Conservation (phyloP, 2,329 filamentous ascomycete species). For the Hirsutella thompsonii region DNA sequence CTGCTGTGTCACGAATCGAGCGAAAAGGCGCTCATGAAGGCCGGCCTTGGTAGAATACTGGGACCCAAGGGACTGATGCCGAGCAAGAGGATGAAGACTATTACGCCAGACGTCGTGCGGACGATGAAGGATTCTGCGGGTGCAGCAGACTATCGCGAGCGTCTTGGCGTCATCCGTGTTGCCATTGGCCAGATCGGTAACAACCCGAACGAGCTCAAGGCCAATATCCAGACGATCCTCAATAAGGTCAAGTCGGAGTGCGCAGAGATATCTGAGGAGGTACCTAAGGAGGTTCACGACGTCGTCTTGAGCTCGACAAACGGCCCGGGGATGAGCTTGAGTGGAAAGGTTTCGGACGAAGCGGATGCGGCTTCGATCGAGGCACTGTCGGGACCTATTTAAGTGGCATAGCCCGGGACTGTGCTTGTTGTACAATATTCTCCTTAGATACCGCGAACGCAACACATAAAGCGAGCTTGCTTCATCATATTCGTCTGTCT, state of each 20-base stretch:
- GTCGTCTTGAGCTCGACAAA: constrained; percentile 78
- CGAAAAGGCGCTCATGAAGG: constrained; percentile 67
- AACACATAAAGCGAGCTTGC: neutral
- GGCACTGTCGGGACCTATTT: constrained; percentile 41
- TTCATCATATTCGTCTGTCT: constrained; percentile 2
- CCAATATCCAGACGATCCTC: constrained; percentile 72
- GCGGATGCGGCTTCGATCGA: constrained; percentile 41
- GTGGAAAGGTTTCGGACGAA: constrained; percentile 58
- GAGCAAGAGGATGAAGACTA: constrained; percentile 73
- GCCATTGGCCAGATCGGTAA: constrained; percentile 86
- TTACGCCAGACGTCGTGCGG: constrained; percentile 66
- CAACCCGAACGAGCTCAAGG: constrained; percentile 72
- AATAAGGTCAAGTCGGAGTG: constrained; percentile 69
- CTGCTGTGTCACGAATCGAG: constrained; percentile 76
- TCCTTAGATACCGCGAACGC: constrained; percentile 6
- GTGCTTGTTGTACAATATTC: constrained; percentile 27
- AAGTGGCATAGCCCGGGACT: constrained; percentile 14
- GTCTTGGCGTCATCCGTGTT: constrained; percentile 71
- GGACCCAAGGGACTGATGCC: constrained; percentile 92
- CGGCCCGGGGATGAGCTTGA: constrained; percentile 76
- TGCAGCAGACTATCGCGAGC: constrained; percentile 77
- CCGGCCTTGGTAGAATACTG: constrained; percentile 65
- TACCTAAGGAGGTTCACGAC: constrained; percentile 36
- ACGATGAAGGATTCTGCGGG: constrained; percentile 73
- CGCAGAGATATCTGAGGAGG: constrained; percentile 46